These are phyloP conservation scores for Mycena epipterygia DNA, from an alignment of 768 basidiomycete species.

Conservation along the genomic window DNA sequence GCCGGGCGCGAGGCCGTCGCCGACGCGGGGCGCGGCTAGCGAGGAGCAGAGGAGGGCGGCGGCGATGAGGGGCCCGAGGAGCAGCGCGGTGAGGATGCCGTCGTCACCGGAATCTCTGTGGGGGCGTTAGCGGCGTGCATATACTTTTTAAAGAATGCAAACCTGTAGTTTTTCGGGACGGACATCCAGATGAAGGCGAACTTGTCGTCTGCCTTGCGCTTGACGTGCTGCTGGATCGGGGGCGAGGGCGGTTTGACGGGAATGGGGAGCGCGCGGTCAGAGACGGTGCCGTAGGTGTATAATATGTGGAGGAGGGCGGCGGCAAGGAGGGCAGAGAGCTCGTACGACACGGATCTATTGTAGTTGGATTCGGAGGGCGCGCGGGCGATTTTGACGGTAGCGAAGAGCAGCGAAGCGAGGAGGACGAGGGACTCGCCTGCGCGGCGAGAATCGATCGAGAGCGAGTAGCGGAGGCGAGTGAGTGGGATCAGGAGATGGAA, in stretches of 20 bases:
- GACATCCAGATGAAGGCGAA: constrained; percentile 92
- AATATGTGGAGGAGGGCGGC: constrained; percentile 71
- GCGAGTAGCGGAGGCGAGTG: constrained; percentile 54
- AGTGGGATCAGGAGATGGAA: constrained; percentile 61
- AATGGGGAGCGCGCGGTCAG: constrained; percentile 27
- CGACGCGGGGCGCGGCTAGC: constrained; percentile 37
- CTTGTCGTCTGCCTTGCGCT: constrained; percentile 52
- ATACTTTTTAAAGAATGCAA: constrained; percentile 1
- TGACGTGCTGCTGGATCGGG: not conserved
- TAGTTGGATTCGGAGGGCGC: constrained; percentile 48
- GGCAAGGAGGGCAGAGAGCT: constrained; percentile 68
- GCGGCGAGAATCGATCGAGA: constrained; percentile 73
- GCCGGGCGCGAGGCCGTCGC: constrained; percentile 60
- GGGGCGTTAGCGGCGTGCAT: not conserved
- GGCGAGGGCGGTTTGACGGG: constrained; percentile 9
- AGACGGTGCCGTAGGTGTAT: constrained; percentile 70
- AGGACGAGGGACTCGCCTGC: constrained; percentile 76
- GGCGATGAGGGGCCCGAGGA: constrained; percentile 88
- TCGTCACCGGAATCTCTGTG: constrained; percentile 87
- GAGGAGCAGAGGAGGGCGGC: constrained; percentile 73
- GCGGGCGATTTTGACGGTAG: constrained; percentile 62
- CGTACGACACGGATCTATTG: constrained; percentile 67
- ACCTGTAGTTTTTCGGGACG: constrained; percentile 90
- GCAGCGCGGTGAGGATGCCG: constrained; percentile 85
- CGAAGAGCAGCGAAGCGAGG: constrained; percentile 71